Evolutionary conservation across 305 asterid species (phyloP), one percentile per base, ranked within the genome.

Genomic region (Fraxinus floribunda): DNA sequence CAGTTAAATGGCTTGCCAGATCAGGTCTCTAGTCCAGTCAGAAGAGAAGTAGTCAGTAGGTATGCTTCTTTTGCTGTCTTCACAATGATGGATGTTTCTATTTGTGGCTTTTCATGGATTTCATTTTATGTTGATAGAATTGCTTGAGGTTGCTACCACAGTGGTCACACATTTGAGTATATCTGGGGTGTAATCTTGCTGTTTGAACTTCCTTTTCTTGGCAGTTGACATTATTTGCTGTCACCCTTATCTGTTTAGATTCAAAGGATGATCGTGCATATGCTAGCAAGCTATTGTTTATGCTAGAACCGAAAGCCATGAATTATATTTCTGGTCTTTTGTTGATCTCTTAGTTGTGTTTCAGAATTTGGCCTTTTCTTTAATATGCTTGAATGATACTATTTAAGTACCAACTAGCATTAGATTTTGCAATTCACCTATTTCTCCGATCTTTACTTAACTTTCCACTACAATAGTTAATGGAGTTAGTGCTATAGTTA

Each of bases 21-120:
- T 81, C 91, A 87, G 85, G 85, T 86, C 84, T 78, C 88, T 13
- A 85, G 87, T 85, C 90, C 92, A 73, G 85, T 87, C 79, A 85
- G 90, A 86, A 85, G 93, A 88, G 93, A 89, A 66, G 55, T 85
- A 82, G 84, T 84, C 70, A 85, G 84, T 89, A 92, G 93, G 98
- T 90, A 78, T 74, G 83, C 74, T 80, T 44, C 57, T 35, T 64
- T 26, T 22, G 1, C 15, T 62, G 34, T 20, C 72, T 62, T 9
- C 15, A 20, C 3, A 22, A 62, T 9, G 34, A 22, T 8, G 72
- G 72, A 24, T 9, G 11, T 62, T 62, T 10, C 32, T 9, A 9
- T 62, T 62, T 62, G 30, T 9, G 46, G 46, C 1, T 10, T 62
- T 7, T 30, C 38, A 29, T 11, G 38, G 10, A 70, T 4, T 70